Conservation (phyloP, 2,329 filamentous ascomycete genomes). For the Diaporthe nobilis region DNA sequence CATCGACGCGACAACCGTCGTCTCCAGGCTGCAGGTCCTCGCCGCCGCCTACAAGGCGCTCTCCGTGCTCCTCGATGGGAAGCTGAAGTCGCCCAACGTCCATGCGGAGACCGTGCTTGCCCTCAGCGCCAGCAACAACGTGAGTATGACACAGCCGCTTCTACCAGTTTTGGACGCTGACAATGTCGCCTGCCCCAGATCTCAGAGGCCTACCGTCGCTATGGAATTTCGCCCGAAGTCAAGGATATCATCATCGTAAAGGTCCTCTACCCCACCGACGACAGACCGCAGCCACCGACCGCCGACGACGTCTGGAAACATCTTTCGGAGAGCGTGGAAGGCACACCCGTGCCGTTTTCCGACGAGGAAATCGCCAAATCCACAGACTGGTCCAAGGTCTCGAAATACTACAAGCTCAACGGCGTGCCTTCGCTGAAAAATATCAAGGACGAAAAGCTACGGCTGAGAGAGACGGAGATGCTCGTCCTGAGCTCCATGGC, state of each 20-base stretch:
- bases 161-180: constrained; percentile 19
- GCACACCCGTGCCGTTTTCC: constrained; percentile 69
- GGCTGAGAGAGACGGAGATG: constrained; percentile 73
- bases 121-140: constrained; percentile 87
- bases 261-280: constrained; percentile 68
- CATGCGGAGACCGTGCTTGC: constrained; percentile 90
- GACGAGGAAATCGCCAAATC: constrained; percentile 73
- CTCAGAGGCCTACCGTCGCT: constrained; percentile 89
- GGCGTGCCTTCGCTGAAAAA: constrained; percentile 65
- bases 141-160: constrained; percentile 53
- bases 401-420: constrained; percentile 90
- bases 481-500: constrained; percentile 84
- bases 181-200: constrained; percentile 69
- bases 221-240: constrained; percentile 82
- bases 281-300: constrained; percentile 57
- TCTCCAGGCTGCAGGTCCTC: constrained; percentile 80
- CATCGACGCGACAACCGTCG: constrained; percentile 85
- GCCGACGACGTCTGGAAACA: constrained; percentile 70
- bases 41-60: constrained; percentile 85
- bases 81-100: constrained; percentile 84
- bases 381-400: constrained; percentile 78
- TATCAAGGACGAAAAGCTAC: constrained; percentile 59
- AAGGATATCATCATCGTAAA: constrained; percentile 86
- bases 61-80: constrained; percentile 71
- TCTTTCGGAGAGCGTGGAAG: constrained; percentile 73